Conservation (phyloP, 345 rosid genomes). For the Excoecaria cochinchinensis region DNA sequence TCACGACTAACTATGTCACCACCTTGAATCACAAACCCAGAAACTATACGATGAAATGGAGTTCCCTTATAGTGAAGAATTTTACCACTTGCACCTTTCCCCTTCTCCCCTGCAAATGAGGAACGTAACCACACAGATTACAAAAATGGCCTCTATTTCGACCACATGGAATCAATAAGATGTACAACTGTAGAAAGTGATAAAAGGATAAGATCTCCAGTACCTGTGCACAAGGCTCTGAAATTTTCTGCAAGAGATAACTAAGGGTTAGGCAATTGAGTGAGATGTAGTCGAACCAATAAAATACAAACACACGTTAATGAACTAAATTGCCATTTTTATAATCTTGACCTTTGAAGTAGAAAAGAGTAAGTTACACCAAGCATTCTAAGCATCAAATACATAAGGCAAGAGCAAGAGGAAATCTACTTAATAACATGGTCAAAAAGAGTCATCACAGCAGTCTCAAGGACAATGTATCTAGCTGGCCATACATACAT, state of each 20-base stretch:
- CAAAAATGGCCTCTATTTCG: background rate
- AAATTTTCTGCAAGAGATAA: conserved; percentile 74
- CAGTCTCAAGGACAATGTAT: background rate
- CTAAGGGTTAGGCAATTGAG: conserved; percentile 21
- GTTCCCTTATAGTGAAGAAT: conserved; percentile 74
- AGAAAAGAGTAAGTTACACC: background rate
- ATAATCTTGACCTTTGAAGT: background rate
- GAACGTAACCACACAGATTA: background rate
- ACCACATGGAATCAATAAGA: background rate
- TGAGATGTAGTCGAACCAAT: background rate
- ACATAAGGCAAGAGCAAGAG: background rate
- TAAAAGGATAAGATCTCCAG: conserved; percentile 15
- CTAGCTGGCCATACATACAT: background rate
- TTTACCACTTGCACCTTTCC: conserved; percentile 58
- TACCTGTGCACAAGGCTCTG: conserved; percentile 96
- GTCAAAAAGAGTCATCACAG: background rate
- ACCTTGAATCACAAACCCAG: conserved; percentile 95
- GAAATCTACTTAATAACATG: background rate
- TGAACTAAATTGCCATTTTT: background rate
- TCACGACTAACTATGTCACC: conserved; percentile 75
- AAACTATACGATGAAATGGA: conserved; percentile 85
- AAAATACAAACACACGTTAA: too few relatives aligned
- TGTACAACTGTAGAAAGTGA: conserved; percentile 1
- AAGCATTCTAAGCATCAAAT: background rate
- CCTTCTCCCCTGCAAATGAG: conserved; percentile 59